phyloP scores from a whole-genome alignment of 225 moss, liverwort and hornwort species.

The Pleurozium schreberi region DNA sequence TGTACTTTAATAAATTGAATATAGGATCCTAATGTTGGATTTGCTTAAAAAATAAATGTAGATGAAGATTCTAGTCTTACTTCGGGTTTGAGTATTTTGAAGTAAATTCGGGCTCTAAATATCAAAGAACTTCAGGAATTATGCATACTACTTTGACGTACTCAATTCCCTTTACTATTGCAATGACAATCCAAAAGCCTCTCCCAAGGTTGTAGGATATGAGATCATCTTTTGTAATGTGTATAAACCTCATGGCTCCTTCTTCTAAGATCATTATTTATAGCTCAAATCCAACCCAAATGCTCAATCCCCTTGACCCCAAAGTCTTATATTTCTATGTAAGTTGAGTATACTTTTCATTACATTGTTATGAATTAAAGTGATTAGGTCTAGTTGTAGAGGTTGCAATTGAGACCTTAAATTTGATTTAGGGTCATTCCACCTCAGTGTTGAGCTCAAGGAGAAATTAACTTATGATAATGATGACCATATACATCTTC shows the following conservation, averaged over 20 bases:
- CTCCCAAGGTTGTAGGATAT: neutral
- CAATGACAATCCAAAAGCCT: neutral
- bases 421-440: accelerated
- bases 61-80: neutral
- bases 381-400: neutral
- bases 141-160: neutral
- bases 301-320: no score
- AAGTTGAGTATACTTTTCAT: neutral
- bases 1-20: no score
- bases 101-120: neutral
- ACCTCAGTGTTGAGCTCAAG: no score
- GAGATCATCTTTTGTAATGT: no score
- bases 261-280: neutral
- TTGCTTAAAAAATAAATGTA: neutral
- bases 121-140: neutral
- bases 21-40: accelerated
- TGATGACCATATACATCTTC: neutral
- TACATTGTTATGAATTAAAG: neutral
- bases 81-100: no score
- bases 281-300: neutral
- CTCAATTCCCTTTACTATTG: neutral
- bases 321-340: no score
- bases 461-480: neutral
- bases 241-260: neutral
- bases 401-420: neutral